phyloP scores from a whole-genome alignment of 805 yeast species.

The Monosporozyma servazzii region DNA sequence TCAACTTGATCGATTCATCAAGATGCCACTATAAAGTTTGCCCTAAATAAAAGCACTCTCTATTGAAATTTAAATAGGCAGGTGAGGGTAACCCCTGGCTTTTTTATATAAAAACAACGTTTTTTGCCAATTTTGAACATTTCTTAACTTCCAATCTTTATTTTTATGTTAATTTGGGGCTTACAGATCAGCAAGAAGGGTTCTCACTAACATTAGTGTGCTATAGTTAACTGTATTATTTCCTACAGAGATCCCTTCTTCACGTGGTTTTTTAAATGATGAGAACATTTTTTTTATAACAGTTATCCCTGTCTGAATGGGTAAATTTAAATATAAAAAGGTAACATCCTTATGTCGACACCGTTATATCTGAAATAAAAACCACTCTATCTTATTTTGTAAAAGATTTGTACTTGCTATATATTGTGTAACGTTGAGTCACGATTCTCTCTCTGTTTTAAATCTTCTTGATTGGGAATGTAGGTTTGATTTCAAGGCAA shows the following conservation, averaged over 20 bases:
- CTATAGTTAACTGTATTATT: not conserved
- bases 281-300: slow-evolving; percentile 26
- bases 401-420: not conserved
- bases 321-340: slow-evolving; percentile 12
- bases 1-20: too few species aligned
- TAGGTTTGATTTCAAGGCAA: too few species aligned
- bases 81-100: not conserved
- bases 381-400: not conserved
- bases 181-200: not conserved
- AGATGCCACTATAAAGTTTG: not conserved
- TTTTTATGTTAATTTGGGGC: too few species aligned
- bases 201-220: not conserved
- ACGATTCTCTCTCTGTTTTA: too few species aligned
- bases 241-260: not conserved
- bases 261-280: slow-evolving; percentile 18
- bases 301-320: slow-evolving; percentile 36
- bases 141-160: too few species aligned
- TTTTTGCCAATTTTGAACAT: not conserved
- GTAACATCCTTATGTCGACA: slow-evolving; percentile 29
- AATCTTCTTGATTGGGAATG: not conserved
- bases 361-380: slow-evolving; percentile 2
- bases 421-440: too few species aligned
- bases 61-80: not conserved
- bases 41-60: not conserved
- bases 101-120: not conserved